Percentiles rank a stretch among this genome's conserved stretches.
Conservation (phyloP, 257 asterid genomes). For the Nicotiana otophora region DNA sequence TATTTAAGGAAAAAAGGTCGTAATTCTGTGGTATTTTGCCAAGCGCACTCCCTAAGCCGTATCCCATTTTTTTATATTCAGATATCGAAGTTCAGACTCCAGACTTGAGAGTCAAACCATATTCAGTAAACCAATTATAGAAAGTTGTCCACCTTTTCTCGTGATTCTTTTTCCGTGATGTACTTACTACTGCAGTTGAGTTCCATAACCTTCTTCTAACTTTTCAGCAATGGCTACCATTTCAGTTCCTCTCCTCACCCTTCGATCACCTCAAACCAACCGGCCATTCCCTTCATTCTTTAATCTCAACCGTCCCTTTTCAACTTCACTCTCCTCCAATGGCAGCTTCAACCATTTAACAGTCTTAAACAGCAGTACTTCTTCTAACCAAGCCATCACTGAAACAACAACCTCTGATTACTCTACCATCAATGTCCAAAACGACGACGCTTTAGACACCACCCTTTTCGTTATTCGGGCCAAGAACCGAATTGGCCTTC, state of each 20-base stretch:
- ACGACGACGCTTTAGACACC: slow-evolving; percentile 27
- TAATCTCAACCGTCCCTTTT: slow-evolving; percentile 10
- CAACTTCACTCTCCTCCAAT: slow-evolving; percentile 14
- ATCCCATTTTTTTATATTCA: too few relatives aligned
- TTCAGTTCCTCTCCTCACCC: slow-evolving; percentile 21
- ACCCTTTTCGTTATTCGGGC: slow-evolving; percentile 33
- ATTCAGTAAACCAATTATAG: too few relatives aligned
- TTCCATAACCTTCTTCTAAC: neutral
- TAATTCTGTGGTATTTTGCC: too few relatives aligned
- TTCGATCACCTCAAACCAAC: slow-evolving; percentile 10
- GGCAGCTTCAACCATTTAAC: slow-evolving; percentile 9
- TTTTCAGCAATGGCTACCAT: slow-evolving; percentile 25
- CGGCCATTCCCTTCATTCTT: slow-evolving; percentile 5
- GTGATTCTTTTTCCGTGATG: neutral
- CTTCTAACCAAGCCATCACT: neutral
- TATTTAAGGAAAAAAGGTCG: too few relatives aligned
- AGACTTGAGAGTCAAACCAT: too few relatives aligned
- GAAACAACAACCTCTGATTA: slow-evolving; percentile 6
- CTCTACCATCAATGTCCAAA: slow-evolving; percentile 18
- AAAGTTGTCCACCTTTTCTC: slow-evolving; percentile 7
- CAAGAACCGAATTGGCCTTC: slow-evolving; percentile 37
- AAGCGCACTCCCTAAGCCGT: too few relatives aligned
- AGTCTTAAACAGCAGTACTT: slow-evolving; percentile 14
- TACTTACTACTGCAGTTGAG: neutral
- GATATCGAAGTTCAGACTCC: too few relatives aligned